A percentile compares a stretch with the other conserved stretches of the same genome.
These are phyloP conservation scores for Prunella vulgaris DNA, from an alignment of 257 asterid species.

Conservation along the genomic window DNA sequence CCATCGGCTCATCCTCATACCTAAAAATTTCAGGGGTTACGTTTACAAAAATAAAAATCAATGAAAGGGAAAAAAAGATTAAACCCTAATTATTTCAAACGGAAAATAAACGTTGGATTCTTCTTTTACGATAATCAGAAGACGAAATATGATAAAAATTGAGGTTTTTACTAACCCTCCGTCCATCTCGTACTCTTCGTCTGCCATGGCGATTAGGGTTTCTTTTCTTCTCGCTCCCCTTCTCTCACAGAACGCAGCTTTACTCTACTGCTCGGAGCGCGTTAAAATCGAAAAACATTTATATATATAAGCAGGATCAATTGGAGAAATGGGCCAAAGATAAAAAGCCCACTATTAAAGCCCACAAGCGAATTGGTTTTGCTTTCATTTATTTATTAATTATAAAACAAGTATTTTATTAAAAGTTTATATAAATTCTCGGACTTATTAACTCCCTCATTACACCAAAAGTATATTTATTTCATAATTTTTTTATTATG, in stretches of 20 bases:
- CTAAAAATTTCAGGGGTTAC: slow-evolving; percentile 25
- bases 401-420: too few species aligned
- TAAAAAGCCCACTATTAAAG: not conserved
- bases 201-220: slow-evolving; percentile 51
- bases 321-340: not conserved
- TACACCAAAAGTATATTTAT: too few species aligned
- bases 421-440: too few species aligned
- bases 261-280: not conserved
- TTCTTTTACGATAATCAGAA: not conserved
- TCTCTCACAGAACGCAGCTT: not conserved
- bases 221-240: not conserved
- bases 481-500: too few species aligned
- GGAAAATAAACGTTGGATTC: not conserved
- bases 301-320: not conserved
- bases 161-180: slow-evolving; percentile 42
- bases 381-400: not conserved
- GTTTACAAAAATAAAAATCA: slow-evolving; percentile 3
- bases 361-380: not conserved
- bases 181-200: slow-evolving; percentile 90
- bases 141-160: not conserved
- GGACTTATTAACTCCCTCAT: too few species aligned
- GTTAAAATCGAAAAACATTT: not conserved
- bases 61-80: not conserved
- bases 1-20: slow-evolving; percentile 82
- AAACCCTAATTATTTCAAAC: slow-evolving; percentile 17